These are phyloP conservation scores for Zhuliangozyma blackwelliae DNA, from an alignment of 1,139 yeast genomes.

Conservation along the genomic window DNA sequence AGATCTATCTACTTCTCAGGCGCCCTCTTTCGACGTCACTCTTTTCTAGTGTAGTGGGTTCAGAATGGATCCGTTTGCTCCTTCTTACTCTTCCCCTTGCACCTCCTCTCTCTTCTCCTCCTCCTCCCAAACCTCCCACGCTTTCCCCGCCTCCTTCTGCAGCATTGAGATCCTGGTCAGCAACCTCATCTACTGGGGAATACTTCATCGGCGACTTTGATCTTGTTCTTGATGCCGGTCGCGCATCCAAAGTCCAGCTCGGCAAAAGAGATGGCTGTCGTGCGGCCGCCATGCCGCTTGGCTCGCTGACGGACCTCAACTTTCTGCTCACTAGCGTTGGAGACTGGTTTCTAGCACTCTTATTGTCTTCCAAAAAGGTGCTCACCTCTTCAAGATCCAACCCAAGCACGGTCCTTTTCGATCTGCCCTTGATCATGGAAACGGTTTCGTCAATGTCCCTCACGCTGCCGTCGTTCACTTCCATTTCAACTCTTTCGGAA, in stretches of 20 bases:
- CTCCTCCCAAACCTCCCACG: too few relatives aligned
- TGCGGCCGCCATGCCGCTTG: background rate
- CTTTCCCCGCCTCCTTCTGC: background rate
- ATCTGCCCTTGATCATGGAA: background rate
- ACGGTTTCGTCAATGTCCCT: constrained; percentile 1
- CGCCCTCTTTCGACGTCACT: too few relatives aligned
- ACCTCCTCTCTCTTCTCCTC: background rate
- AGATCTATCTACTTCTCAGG: too few relatives aligned
- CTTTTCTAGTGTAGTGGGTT: too few relatives aligned
- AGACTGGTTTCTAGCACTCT: constrained; percentile 13
- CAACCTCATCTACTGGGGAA: too few relatives aligned
- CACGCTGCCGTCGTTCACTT: background rate
- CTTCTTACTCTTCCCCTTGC: too few relatives aligned
- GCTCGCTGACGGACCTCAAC: background rate
- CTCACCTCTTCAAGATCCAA: constrained; percentile 18
- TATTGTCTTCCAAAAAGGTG: constrained; percentile 15
- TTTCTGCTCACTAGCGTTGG: constrained; percentile 2
- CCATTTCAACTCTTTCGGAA: background rate
- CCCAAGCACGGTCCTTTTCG: constrained; percentile 15
- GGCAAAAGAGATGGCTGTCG: background rate
- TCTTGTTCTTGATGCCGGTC: constrained; percentile 38
- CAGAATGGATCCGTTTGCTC: too few relatives aligned
- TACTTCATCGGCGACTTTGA: constrained; percentile 40
- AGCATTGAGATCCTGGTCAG: too few relatives aligned
- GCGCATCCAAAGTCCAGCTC: constrained; percentile 12